Evolutionary conservation across 495 filamentous ascomycete species (phyloP).

Genomic region (Annulohypoxylon bovei): DNA sequence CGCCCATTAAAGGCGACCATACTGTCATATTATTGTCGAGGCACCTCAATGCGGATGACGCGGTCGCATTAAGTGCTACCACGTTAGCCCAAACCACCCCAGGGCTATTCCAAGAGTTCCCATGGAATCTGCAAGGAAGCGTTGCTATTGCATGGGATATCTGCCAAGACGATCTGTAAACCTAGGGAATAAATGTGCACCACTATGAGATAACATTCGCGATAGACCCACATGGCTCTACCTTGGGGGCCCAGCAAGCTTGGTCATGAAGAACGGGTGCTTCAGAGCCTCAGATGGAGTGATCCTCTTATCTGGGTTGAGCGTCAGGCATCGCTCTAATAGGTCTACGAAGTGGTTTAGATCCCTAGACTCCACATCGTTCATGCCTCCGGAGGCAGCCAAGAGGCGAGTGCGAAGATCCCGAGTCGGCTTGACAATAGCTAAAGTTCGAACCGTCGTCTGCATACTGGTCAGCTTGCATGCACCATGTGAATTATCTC

Average conservation of each 20-base stretch:
- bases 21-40: not conserved
- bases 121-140: not conserved
- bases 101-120: not conserved
- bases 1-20: not conserved
- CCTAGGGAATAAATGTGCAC: not conserved
- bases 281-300: slow-evolving; percentile 86
- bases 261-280: slow-evolving; percentile 75
- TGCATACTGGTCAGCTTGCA: slow-evolving; percentile 41
- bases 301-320: slow-evolving; percentile 94
- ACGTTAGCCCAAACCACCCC: not conserved
- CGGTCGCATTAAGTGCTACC: not conserved
- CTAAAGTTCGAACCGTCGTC: slow-evolving; percentile 73
- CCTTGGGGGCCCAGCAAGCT: slow-evolving; percentile 35
- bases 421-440: slow-evolving; percentile 81
- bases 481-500: not conserved
- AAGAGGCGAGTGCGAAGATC: slow-evolving; percentile 82
- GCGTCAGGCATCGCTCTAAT: slow-evolving; percentile 82
- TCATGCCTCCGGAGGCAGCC: slow-evolving; percentile 76
- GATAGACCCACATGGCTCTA: slow-evolving; percentile 17
- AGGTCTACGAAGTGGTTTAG: slow-evolving; percentile 84
- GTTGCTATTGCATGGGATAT: not conserved
- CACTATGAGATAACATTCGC: not conserved
- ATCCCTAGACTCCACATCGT: slow-evolving; percentile 79
- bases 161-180: not conserved
- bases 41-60: not conserved